These are phyloP conservation scores for Sclerotinia glacialis DNA, from an alignment of 2,329 filamentous ascomycete species.

Conservation along the genomic window DNA sequence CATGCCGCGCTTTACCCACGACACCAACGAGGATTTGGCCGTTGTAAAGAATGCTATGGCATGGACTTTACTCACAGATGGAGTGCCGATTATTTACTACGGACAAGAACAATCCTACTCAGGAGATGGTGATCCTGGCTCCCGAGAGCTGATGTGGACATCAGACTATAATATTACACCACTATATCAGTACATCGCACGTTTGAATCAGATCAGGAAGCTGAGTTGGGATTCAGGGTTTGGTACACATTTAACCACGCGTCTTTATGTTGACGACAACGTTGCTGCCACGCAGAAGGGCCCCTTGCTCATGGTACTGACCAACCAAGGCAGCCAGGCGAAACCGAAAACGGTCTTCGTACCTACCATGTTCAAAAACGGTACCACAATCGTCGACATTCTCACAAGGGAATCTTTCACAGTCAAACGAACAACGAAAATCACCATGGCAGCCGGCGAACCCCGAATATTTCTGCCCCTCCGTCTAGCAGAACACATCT, in stretches of 20 bases:
- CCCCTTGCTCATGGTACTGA: constrained; percentile 26
- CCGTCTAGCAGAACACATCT: constrained; percentile 19
- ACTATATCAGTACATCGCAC: constrained; percentile 25
- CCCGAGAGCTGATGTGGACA: constrained; percentile 47
- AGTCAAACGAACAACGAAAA: constrained; percentile 21
- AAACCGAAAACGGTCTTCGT: constrained; percentile 14
- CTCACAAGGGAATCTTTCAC: constrained; percentile 25
- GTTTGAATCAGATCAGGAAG: constrained; percentile 23
- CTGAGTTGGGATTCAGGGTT: constrained; percentile 26
- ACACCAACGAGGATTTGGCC: constrained; percentile 29
- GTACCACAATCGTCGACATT: constrained; percentile 25
- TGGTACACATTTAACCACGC: constrained; percentile 23
- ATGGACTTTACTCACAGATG: constrained; percentile 49
- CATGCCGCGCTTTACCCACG: constrained; percentile 41
- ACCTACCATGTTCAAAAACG: constrained; percentile 21
- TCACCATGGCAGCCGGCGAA: constrained; percentile 20
- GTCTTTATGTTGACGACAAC: constrained; percentile 21
- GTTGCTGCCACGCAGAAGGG: constrained; percentile 23
- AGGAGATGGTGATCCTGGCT: constrained; percentile 41
- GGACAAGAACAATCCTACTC: constrained; percentile 51
- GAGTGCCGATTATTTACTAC: constrained; percentile 52
- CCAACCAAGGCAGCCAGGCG: constrained; percentile 24
- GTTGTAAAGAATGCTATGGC: constrained; percentile 47
- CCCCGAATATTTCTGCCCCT: constrained; percentile 25
- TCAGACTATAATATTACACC: constrained; percentile 41